phyloP scores from a whole-genome alignment of 495 filamentous ascomycete species.

The Aspergillus steynii region DNA sequence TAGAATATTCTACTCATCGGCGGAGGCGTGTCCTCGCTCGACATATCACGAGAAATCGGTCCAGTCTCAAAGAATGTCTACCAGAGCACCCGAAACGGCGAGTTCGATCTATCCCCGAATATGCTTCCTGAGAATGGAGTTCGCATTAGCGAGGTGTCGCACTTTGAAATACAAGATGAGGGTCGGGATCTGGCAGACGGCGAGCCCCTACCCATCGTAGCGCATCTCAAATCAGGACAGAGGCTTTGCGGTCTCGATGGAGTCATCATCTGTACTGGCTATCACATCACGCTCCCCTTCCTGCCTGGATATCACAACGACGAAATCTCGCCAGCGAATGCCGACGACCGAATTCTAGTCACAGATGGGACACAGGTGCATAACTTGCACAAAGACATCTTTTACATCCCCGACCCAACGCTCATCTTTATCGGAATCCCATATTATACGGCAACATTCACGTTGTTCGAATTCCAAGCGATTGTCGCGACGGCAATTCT shows the following conservation, averaged over 20 bases:
- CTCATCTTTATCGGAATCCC: slow-evolving; percentile 62
- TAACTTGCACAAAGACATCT: slow-evolving; percentile 67
- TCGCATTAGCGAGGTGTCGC: slow-evolving; percentile 52
- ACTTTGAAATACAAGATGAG: slow-evolving; percentile 25
- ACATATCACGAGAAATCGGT: slow-evolving; percentile 59
- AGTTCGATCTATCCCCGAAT: slow-evolving; percentile 53
- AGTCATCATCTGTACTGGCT: slow-evolving; percentile 64
- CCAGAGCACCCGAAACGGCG: slow-evolving; percentile 58
- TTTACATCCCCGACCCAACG: slow-evolving; percentile 65
- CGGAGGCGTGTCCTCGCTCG: slow-evolving; percentile 58
- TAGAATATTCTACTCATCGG: slow-evolving; percentile 62
- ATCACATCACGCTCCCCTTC: slow-evolving; percentile 62
- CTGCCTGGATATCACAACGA: slow-evolving; percentile 49
- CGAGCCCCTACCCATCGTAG: slow-evolving; percentile 33
- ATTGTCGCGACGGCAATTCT: slow-evolving; percentile 59
- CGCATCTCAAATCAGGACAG: slow-evolving; percentile 42
- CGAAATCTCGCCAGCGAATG: slow-evolving; percentile 24
- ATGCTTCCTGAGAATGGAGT: slow-evolving; percentile 48
- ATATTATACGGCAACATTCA: slow-evolving; percentile 61
- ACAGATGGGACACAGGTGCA: slow-evolving; percentile 66
- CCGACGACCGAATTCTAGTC: slow-evolving; percentile 53
- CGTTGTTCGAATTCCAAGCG: slow-evolving; percentile 66
- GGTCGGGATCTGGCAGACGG: slow-evolving; percentile 31
- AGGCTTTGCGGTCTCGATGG: slow-evolving; percentile 51
- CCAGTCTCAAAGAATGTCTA: slow-evolving; percentile 51